Percentiles rank a stretch among this genome's conserved stretches.
phyloP scores from a whole-genome alignment of 164 flowering plant genomes.

The Chimonanthus praecox region DNA sequence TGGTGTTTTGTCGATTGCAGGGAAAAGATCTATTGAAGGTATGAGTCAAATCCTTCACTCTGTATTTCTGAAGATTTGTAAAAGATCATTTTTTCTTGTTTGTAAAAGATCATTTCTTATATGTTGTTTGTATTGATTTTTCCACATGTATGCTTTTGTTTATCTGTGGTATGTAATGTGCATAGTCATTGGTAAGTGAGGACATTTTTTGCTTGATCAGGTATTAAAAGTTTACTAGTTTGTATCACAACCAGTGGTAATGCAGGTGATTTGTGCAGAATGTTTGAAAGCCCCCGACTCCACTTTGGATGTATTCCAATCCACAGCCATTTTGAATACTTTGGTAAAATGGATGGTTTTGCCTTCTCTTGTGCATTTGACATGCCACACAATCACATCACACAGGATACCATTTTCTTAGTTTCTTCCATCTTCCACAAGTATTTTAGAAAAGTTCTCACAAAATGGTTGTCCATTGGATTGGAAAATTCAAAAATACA shows the following conservation, averaged over 20 bases:
- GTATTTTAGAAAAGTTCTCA: background rate
- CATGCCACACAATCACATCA: background rate
- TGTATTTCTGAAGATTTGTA: background rate
- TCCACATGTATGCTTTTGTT: background rate
- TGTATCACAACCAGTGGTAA: background rate
- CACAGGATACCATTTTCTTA: background rate
- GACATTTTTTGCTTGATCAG: background rate
- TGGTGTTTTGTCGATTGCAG: background rate
- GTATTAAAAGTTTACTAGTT: background rate
- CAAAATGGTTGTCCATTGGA: background rate
- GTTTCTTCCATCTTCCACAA: background rate
- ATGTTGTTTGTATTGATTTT: constrained; percentile 1
- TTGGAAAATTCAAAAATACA: background rate
- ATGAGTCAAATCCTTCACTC: background rate
- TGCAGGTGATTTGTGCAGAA: too few species aligned
- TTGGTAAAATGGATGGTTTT: too few species aligned
- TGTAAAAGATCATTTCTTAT: background rate
- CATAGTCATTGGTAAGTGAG: background rate
- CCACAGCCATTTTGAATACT: background rate
- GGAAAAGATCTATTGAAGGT: background rate
- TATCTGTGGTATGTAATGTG: background rate
- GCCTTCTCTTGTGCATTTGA: background rate
- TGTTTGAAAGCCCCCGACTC: too few species aligned
- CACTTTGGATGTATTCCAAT: background rate
- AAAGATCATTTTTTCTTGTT: background rate